Conservation (phyloP, 768 basidiomycete species). For the Pleurotus djamor region DNA sequence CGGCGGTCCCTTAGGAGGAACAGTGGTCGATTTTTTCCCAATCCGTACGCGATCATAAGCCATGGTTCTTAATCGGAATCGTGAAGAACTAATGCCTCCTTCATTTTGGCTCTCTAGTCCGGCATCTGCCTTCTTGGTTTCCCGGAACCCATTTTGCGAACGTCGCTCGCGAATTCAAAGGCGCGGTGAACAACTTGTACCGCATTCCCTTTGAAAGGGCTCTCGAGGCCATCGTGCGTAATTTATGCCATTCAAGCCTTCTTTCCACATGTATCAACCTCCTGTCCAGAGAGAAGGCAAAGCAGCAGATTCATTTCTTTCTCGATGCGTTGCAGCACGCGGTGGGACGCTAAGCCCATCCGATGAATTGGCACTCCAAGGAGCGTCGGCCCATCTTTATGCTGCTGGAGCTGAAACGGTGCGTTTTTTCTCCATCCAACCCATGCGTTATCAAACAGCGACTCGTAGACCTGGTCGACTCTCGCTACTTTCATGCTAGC, state of each 20-base stretch:
- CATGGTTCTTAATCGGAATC: neutral
- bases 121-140: slow-evolving; percentile 3
- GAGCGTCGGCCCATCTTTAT: neutral
- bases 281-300: neutral
- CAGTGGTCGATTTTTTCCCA: slow-evolving; percentile 15
- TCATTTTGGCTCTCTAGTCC: neutral
- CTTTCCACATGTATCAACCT: neutral
- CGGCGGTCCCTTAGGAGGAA: slow-evolving; percentile 12
- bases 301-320: neutral
- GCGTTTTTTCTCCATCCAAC: neutral
- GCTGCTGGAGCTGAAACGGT: slow-evolving; percentile 10
- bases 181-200: neutral
- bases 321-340: neutral
- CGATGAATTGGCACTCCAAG: neutral
- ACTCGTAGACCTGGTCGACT: neutral
- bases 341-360: neutral
- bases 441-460: neutral
- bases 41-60: slow-evolving; percentile 3
- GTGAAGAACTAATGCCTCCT: neutral
- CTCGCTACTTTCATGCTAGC: slow-evolving; percentile 19
- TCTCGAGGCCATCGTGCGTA: neutral
- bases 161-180: neutral
- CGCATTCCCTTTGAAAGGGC: neutral
- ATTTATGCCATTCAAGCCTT: neutral
- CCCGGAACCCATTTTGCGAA: slow-evolving; percentile 4